Evolutionary conservation across 805 yeast species (phyloP), one percentile per base, ranked within the genome.

Genomic region (Peterozyma toletana): DNA sequence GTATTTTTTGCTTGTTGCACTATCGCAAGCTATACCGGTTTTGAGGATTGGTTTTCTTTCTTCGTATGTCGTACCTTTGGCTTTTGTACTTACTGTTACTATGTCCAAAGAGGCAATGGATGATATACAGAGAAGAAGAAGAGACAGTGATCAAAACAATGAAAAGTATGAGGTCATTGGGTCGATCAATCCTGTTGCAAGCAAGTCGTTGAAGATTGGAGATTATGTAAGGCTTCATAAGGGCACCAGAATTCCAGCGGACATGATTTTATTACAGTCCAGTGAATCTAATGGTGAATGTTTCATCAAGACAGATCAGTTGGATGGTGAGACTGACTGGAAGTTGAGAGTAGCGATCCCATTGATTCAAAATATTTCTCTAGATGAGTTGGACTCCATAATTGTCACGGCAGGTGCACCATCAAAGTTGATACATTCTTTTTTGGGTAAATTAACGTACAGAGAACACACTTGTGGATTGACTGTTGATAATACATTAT

Each of bases 301-400:
- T 2, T 93, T 95, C 55, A 86, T 93, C 50, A 86, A 95, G 55
- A 93, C 99, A 0, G 99, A 93, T 67, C 99, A 93, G 64, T 70
- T 93, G 41, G 99, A 93, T 62, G 99, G 99, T 58, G 99, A 93
- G 62, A 93, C 99, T 5, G 99, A 93, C 65, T 93, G 99, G 99
- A 93, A 93, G 60, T 69, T 93, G 44, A 71, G 99, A 54, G 66
- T 86, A 34, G 93, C 96, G 0, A 74, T 82, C 39, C 73, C 80
- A 11, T 55, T 80, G 29, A 86, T 96, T 1, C 98, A 91, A 58
- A 61, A 61, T 33, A 52, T 77, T 37, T 62, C 76, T 11, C 64
- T 73, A n/a, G 67, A 68, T 40, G 77, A 75, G 39, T 57, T 85
- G 41, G 68, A 69, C 30, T 72, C 75, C 45, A 71, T 80, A 38